Base-by-base conservation (phyloP, 768 basidiomycete genomes). In the Dioszegia aurantiaca region DNA sequence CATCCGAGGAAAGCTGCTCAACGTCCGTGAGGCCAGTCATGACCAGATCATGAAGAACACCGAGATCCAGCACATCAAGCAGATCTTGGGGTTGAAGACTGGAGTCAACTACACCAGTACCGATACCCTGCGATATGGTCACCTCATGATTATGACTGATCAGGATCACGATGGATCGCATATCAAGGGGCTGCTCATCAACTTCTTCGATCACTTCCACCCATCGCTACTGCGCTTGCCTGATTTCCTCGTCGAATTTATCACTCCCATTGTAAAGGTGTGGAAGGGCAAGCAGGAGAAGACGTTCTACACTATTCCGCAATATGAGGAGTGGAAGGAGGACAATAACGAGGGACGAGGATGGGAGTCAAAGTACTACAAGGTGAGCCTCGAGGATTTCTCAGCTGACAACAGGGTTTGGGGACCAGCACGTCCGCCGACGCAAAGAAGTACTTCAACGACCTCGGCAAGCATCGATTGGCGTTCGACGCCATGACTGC, bases 141-240 rank as follows among this genome's bases (percentile, higher is more conserved):
- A 86, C 49, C 75, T 99, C 47, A 99, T 99, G 95, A 90, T 99
- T 67, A 99, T 99, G 95, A 90, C 95, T 3, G 95, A 99, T 86
- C 72, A 95, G 91, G 95, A 99, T 84, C 91, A 98, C 78, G 95
- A 99, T 78, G 95, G 95, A 51, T 98, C 95, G n/a, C 95, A 99
- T 79, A 99, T 99, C 80, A 99, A 99, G 77, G 95, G 95, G n/a
- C 83, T 98, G 8, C 82, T 99, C 47, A 93, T 99, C 80, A 99
- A 99, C 78, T 98, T 92, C 77, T 79, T 99, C 60, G 95, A 98
- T 70, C 88, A 93, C 74, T 98, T 92, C 77, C 97, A 87, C 77
- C 95, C 95, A 0, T 95, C 94, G 1, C 80, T 99, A 21, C 82
- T 99, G 57, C 90, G 86, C 74, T 78, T 95, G 17, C 87, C 90